Conservation (phyloP, 23 red algal species). For the Gracilariopsis chorda region DNA sequence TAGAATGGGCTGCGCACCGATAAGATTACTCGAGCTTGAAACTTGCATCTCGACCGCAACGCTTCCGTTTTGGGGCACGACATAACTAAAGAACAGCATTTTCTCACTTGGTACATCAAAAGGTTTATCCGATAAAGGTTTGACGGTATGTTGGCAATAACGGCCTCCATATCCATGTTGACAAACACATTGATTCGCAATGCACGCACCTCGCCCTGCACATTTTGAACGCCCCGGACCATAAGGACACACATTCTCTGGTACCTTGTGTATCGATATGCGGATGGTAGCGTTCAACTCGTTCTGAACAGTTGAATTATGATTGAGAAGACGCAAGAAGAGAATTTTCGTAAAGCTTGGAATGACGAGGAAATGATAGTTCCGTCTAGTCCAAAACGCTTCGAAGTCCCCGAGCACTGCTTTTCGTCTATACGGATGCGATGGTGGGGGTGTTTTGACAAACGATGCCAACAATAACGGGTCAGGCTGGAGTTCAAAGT, state of each 20-base stretch:
- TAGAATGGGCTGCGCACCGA: constrained; percentile 20
- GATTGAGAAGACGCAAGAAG: constrained; percentile 18
- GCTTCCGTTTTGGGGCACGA: constrained; percentile 3
- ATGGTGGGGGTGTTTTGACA: not conserved
- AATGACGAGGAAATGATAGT: constrained; percentile 6
- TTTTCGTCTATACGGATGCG: not conserved
- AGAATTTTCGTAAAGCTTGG: not conserved
- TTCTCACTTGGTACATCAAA: constrained; percentile 20
- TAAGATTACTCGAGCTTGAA: not conserved
- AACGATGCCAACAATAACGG: not conserved
- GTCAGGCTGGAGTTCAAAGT: constrained; percentile 10
- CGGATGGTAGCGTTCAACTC: constrained; percentile 27
- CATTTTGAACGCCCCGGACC: not conserved
- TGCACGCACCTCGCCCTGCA: constrained; percentile 19
- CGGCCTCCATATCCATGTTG: constrained; percentile 12
- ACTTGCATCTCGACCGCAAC: constrained; percentile 11
- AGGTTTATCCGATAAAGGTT: not conserved
- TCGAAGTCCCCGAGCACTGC: constrained; percentile 8
- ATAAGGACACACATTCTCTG: not conserved
- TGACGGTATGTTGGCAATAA: not conserved
- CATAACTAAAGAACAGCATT: constrained; percentile 24
- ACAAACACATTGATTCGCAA: not conserved
- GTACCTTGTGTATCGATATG: not conserved
- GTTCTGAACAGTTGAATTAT: not conserved
- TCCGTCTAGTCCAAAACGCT: not conserved